These are phyloP conservation scores for Aspergillus pseudonomiae DNA, from an alignment of 2,329 filamentous ascomycete species.

Conservation along the genomic window DNA sequence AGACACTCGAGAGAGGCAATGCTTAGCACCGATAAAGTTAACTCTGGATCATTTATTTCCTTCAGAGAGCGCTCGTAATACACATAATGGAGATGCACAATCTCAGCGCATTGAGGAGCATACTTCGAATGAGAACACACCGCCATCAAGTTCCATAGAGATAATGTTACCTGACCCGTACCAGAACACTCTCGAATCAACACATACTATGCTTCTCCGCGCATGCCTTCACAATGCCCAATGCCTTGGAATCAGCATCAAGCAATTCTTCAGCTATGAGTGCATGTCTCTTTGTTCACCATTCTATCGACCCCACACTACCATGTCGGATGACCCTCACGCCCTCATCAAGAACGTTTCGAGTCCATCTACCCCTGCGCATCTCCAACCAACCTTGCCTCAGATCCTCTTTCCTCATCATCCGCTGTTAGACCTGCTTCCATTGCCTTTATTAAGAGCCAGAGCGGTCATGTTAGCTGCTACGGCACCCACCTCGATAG, in stretches of 20 bases:
- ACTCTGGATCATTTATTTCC: slow-evolving; percentile 6
- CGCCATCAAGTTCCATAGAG: neutral
- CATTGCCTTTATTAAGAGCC: slow-evolving; percentile 37
- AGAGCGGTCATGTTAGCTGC: slow-evolving; percentile 37
- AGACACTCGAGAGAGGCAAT: neutral
- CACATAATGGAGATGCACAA: neutral
- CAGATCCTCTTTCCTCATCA: slow-evolving; percentile 45
- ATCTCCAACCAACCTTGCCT: slow-evolving; percentile 41
- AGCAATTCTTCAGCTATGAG: slow-evolving; percentile 13
- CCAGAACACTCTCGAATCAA: slow-evolving; percentile 3
- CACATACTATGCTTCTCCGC: slow-evolving; percentile 1
- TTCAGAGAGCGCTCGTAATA: neutral
- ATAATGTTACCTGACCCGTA: slow-evolving; percentile 2
- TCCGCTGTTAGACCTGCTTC: slow-evolving; percentile 41
- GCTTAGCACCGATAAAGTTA: neutral
- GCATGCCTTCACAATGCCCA: slow-evolving; percentile 17
- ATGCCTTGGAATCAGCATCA: slow-evolving; percentile 9
- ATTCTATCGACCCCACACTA: slow-evolving; percentile 32
- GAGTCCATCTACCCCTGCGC: slow-evolving; percentile 28
- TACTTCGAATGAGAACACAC: neutral
- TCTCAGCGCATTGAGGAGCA: neutral
- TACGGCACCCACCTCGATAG: slow-evolving; percentile 33
- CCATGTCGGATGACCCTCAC: slow-evolving; percentile 18
- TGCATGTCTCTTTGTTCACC: slow-evolving; percentile 32
- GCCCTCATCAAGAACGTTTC: slow-evolving; percentile 27